These are phyloP conservation scores for Blastocystis sp. DNA, from an alignment of 352 stramenopile genomes.

Conservation along the genomic window DNA sequence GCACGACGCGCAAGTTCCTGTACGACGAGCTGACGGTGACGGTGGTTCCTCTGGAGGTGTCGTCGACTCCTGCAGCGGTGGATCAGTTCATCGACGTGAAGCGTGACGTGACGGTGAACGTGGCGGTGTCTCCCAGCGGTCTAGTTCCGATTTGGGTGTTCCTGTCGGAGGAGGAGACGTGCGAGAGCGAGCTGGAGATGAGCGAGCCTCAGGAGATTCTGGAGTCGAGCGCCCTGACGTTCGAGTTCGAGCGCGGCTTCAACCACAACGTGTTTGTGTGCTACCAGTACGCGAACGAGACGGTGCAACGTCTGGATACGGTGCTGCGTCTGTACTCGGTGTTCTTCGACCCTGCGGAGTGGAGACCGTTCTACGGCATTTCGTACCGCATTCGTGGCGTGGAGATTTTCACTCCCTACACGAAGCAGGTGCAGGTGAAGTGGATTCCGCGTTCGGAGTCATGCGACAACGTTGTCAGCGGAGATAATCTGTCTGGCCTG, in stretches of 20 bases:
- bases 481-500: not conserved
- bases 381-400: not conserved
- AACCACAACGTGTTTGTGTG: not conserved
- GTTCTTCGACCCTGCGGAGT: slow-evolving; percentile 20
- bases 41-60: not conserved
- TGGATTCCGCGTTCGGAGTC: not conserved
- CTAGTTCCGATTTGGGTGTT: slow-evolving; percentile 8
- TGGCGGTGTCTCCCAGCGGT: not conserved
- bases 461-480: not conserved
- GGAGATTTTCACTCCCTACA: not conserved
- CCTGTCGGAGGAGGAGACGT: not conserved
- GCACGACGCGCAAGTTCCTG: slow-evolving; percentile 1
- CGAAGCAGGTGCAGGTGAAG: not conserved
- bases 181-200: not conserved
- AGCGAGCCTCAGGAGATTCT: not conserved
- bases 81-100: slow-evolving; percentile 17
- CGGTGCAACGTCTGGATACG: not conserved
- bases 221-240: not conserved
- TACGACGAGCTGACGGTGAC: not conserved
- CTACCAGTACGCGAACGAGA: not conserved
- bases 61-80: not conserved
- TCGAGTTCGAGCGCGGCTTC: not conserved
- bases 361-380: slow-evolving; percentile 50
- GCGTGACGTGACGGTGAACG: not conserved
- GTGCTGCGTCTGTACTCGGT: slow-evolving; percentile 30